phyloP scores from a whole-genome alignment of 2,329 filamentous ascomycete species.

The Alternaria brassicicola region DNA sequence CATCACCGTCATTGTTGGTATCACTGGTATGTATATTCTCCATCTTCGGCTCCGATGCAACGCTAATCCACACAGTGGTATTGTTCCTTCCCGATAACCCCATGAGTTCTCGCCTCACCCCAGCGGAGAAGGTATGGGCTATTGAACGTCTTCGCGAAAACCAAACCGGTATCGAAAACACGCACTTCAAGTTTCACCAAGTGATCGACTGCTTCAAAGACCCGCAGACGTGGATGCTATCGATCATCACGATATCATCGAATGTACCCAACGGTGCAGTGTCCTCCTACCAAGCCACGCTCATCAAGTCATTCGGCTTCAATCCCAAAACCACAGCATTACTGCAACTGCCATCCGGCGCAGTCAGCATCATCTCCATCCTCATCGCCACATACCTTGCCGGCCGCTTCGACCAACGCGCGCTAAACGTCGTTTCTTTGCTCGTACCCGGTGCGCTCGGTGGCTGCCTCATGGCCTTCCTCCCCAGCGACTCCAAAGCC shows the following conservation, averaged over 20 bases:
- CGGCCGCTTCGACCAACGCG: conserved; percentile 32
- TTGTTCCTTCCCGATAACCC: conserved; percentile 60
- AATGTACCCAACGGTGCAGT: conserved; percentile 50
- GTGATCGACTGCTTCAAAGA: conserved; percentile 54
- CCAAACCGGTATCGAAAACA: conserved; percentile 59
- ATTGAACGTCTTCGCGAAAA: conserved; percentile 54
- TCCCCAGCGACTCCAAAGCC: conserved; percentile 18
- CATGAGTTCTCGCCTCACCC: conserved; percentile 30
- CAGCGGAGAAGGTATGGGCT: conserved; percentile 32
- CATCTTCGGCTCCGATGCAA: too few relatives aligned
- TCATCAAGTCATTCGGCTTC: conserved; percentile 48
- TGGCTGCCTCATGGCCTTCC: conserved; percentile 30
- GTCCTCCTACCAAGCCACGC: conserved; percentile 37
- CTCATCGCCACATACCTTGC: conserved; percentile 32
- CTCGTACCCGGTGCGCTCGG: conserved; percentile 29
- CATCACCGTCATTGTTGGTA: conserved; percentile 41
- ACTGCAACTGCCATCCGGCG: conserved; percentile 36
- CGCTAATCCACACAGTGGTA: conserved; percentile 47
- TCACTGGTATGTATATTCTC: conserved; percentile 19
- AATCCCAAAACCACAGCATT: conserved; percentile 40
- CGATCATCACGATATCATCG: conserved; percentile 40
- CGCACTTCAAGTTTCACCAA: conserved; percentile 54
- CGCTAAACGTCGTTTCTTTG: conserved; percentile 23
- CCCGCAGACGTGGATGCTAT: conserved; percentile 48
- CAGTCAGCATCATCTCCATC: conserved; percentile 30